Evolutionary conservation across 116 monocot genomes (phyloP).

Genomic region (Posidonia oceanica): DNA sequence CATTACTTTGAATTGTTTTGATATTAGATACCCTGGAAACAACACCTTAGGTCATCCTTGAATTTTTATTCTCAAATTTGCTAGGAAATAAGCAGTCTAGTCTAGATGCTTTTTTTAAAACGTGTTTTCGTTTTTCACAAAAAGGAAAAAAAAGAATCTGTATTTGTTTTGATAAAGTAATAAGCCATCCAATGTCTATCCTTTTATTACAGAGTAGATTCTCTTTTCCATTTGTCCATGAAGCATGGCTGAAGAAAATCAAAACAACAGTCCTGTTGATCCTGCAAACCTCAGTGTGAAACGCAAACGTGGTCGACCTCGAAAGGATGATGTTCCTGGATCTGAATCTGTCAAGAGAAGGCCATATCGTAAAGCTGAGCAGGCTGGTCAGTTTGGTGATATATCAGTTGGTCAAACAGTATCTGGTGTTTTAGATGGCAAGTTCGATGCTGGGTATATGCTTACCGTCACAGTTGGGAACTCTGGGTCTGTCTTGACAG

Average conservation of each 20-base stretch:
- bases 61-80: too few species aligned
- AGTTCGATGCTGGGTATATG: slow-evolving; percentile 60
- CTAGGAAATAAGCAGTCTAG: too few species aligned
- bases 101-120: too few species aligned
- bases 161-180: not conserved
- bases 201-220: not conserved
- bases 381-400: slow-evolving; percentile 5
- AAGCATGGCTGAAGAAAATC: slow-evolving; percentile 36
- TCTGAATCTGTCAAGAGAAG: slow-evolving; percentile 16
- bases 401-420: slow-evolving; percentile 34
- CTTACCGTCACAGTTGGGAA: slow-evolving; percentile 37
- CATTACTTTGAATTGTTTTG: too few species aligned
- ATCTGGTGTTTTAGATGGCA: slow-evolving; percentile 42
- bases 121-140: too few species aligned
- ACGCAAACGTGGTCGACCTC: slow-evolving; percentile 68
- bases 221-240: not conserved
- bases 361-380: slow-evolving; percentile 4
- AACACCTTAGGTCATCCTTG: too few species aligned
- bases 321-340: slow-evolving; percentile 28
- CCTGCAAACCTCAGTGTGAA: slow-evolving; percentile 19
- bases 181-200: not conserved
- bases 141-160: too few species aligned
- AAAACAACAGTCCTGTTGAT: slow-evolving; percentile 14
- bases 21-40: too few species aligned
- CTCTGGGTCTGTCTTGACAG: slow-evolving; percentile 33